Evolutionary conservation across 2,329 filamentous ascomycete genomes (phyloP).

Genomic region (Penicillium sp.): DNA sequence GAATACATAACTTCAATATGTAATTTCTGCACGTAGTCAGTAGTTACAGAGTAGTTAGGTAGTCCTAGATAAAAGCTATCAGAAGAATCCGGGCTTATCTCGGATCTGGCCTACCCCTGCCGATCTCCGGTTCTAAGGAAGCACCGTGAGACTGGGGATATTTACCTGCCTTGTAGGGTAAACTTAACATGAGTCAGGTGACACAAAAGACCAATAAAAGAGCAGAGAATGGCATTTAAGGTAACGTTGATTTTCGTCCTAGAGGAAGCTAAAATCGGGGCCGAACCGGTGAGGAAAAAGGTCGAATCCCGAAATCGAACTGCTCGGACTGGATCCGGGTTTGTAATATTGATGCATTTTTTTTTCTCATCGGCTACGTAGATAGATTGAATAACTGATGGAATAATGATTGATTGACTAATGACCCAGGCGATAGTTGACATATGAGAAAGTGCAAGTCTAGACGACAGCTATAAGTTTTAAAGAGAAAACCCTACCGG

Average conservation of each 20-base stretch:
- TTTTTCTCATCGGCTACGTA: background rate
- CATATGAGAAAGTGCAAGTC: background rate
- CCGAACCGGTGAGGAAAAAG: slow-evolving; percentile 10
- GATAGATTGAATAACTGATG: background rate
- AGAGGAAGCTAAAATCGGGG: slow-evolving; percentile 8
- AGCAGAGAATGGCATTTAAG: background rate
- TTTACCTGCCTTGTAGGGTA: background rate
- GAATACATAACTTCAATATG: background rate
- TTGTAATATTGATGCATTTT: background rate
- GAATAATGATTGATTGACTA: too few relatives aligned
- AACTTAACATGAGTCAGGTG: background rate
- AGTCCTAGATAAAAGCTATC: background rate
- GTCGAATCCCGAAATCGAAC: background rate
- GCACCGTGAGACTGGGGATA: background rate
- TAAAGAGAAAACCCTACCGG: background rate
- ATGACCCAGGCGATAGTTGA: background rate
- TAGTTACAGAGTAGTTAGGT: background rate
- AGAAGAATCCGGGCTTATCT: background rate
- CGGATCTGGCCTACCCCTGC: background rate
- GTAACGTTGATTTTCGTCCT: slow-evolving; percentile 2
- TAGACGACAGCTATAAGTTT: background rate
- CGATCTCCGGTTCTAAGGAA: background rate
- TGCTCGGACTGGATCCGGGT: background rate
- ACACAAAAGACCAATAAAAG: background rate
- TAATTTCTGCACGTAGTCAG: background rate